phyloP scores from a whole-genome alignment of 176 grass and related monocot genomes.

The Otatea glauca region DNA sequence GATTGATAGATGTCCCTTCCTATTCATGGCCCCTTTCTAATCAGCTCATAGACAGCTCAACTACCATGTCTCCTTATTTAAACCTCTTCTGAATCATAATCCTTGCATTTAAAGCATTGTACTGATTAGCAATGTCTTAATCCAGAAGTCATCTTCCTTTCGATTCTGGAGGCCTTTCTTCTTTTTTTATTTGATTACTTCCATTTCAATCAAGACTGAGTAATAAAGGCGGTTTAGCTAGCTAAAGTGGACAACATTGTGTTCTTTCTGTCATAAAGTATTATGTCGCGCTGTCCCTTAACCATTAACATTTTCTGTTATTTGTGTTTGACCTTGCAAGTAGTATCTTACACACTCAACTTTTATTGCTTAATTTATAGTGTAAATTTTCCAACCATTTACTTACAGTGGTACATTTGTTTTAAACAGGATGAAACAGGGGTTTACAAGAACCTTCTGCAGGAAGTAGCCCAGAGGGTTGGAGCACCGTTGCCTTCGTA shows the following conservation, averaged over 20 bases:
- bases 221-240: conserved; percentile 28
- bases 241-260: conserved; percentile 28
- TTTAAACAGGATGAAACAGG: conserved; percentile 90
- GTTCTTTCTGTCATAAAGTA: not conserved
- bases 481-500: conserved; percentile 87
- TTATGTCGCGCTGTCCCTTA: not conserved
- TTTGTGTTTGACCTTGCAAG: conserved; percentile 30
- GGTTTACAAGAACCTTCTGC: conserved; percentile 95
- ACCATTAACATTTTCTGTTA: conserved; percentile 4
- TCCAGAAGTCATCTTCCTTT: conserved; percentile 49
- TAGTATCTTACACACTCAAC: not conserved
- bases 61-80: conserved; percentile 15
- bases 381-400: not conserved
- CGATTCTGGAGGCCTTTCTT: conserved; percentile 28
- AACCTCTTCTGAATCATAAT: conserved; percentile 43
- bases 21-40: conserved; percentile 20
- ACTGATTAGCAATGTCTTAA: conserved; percentile 41
- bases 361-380: conserved; percentile 12
- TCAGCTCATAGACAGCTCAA: conserved; percentile 36
- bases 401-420: conserved; percentile 31
- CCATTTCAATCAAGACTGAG: conserved; percentile 22
- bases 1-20: not conserved
- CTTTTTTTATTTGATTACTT: conserved; percentile 26
- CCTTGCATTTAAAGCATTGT: conserved; percentile 36
- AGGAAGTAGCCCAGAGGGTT: conserved; percentile 96